phyloP scores from a whole-genome alignment of 768 basidiomycete genomes.

The Xanthoconium stramineum region DNA sequence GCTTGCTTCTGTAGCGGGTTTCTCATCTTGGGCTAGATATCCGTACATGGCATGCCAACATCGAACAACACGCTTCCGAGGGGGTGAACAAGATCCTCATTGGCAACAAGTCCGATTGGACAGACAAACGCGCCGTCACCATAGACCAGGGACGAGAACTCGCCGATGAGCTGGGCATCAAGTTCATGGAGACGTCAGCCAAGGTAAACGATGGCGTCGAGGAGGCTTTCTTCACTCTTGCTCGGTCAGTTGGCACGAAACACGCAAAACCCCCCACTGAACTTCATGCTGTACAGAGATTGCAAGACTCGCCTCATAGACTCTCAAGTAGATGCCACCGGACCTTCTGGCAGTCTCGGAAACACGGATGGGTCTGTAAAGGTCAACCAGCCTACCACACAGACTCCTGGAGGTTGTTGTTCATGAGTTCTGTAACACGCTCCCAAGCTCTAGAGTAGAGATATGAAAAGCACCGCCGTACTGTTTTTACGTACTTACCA shows the following conservation, averaged over 20 bases:
- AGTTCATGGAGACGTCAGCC: conserved; percentile 97
- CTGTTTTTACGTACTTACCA: background rate
- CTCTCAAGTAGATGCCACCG: conserved; percentile 69
- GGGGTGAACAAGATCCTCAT: conserved; percentile 99
- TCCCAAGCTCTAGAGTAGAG: too few species aligned
- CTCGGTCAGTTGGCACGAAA: conserved; percentile 58
- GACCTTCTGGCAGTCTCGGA: conserved; percentile 34
- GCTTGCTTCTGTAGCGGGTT: conserved; percentile 14
- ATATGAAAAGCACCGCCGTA: too few species aligned
- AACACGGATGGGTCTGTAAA: conserved; percentile 58
- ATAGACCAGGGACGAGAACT: conserved; percentile 90
- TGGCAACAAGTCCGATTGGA: conserved; percentile 99
- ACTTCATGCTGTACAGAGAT: conserved; percentile 52
- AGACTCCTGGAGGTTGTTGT: conserved; percentile 51
- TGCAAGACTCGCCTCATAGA: conserved; percentile 98
- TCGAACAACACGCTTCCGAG: conserved; percentile 98
- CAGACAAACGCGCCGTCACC: conserved; percentile 89
- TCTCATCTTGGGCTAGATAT: conserved; percentile 60
- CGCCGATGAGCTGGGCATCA: conserved; percentile 90
- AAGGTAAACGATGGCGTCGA: conserved; percentile 98
- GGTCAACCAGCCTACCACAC: conserved; percentile 57
- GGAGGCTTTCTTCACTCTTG: conserved; percentile 96
- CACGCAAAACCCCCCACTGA: background rate
- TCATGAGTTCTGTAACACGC: conserved; percentile 31
- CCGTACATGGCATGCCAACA: conserved; percentile 96